These are phyloP conservation scores for Darksidea phi DNA, from an alignment of 495 filamentous ascomycete genomes.

Conservation along the genomic window DNA sequence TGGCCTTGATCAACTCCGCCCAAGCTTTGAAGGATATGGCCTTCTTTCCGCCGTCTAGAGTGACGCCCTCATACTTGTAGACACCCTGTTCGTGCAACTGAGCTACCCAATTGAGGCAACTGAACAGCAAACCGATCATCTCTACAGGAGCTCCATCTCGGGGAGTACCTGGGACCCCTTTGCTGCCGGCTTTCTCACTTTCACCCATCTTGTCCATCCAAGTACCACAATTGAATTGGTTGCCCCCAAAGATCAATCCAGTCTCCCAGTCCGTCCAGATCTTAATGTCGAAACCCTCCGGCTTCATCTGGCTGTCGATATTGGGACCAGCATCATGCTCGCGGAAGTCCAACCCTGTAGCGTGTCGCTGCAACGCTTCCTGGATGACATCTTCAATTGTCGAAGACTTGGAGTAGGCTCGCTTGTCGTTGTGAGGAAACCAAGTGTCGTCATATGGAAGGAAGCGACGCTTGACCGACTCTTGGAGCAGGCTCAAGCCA, in stretches of 20 bases:
- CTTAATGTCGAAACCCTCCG: constrained; percentile 86
- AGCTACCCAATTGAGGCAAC: constrained; percentile 76
- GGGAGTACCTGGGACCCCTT: constrained; percentile 93
- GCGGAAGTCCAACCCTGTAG: constrained; percentile 80
- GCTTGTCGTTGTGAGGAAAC: constrained; percentile 74
- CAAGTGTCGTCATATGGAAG: constrained; percentile 92
- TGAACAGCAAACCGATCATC: constrained; percentile 90
- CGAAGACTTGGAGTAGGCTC: constrained; percentile 80
- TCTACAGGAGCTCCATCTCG: constrained; percentile 94
- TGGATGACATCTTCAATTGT: constrained; percentile 86
- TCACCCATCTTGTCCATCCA: constrained; percentile 99
- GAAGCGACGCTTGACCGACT: constrained; percentile 81
- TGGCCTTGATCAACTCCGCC: constrained; percentile 75
- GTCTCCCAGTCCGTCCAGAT: constrained; percentile 90
- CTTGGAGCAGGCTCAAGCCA: constrained; percentile 70
- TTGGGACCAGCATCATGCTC: constrained; percentile 90
- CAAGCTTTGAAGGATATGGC: constrained; percentile 74
- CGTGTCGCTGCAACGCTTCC: constrained; percentile 89
- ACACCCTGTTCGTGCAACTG: constrained; percentile 62
- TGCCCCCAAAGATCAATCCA: constrained; percentile 91
- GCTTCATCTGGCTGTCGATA: constrained; percentile 90
- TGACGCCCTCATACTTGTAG: constrained; percentile 72
- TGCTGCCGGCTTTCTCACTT: constrained; percentile 81
- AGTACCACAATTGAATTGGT: constrained; percentile 91
- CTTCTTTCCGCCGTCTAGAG: constrained; percentile 53